Evolutionary conservation across 768 basidiomycete species (phyloP).

Genomic region (Amanita inopinata): DNA sequence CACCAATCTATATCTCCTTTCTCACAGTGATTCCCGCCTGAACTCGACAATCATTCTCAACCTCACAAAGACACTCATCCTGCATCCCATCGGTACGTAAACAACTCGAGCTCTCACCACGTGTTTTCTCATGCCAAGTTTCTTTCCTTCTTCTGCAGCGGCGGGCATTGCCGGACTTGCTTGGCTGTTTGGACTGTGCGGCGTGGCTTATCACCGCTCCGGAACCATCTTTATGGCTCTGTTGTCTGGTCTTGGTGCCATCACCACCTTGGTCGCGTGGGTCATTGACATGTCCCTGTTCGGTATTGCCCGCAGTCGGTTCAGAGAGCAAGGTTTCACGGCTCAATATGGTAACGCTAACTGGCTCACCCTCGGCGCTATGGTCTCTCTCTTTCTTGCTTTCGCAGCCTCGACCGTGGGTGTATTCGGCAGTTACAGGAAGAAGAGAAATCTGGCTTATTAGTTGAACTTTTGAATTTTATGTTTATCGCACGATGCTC

Average conservation of each 20-base stretch:
- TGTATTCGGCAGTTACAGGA: conserved; percentile 56
- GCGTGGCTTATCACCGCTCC: conserved; percentile 49
- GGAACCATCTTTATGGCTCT: conserved; percentile 77
- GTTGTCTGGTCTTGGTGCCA: conserved; percentile 50
- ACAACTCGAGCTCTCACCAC: conserved; percentile 16
- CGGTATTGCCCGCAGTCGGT: conserved; percentile 52
- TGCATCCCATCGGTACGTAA: conserved; percentile 79
- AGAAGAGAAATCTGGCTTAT: conserved; percentile 25
- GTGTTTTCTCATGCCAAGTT: conserved; percentile 5
- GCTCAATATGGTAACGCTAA: conserved; percentile 71
- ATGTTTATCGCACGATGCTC: too few species aligned
- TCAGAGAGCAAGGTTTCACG: conserved; percentile 34
- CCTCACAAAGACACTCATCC: conserved; percentile 63
- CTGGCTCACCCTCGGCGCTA: conserved; percentile 73
- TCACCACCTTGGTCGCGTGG: conserved; percentile 60
- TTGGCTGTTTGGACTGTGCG: conserved; percentile 60
- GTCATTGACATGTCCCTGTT: conserved; percentile 77
- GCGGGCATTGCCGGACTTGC: conserved; percentile 59
- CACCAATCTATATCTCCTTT: not conserved
- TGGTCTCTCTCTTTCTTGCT: conserved; percentile 54
- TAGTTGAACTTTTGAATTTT: too few species aligned
- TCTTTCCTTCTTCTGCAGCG: conserved; percentile 22
- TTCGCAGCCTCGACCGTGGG: conserved; percentile 61
- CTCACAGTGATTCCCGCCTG: conserved; percentile 30
- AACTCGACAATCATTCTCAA: conserved; percentile 50